phyloP scores from a whole-genome alignment of 169 alveolate species.

The Plasmodium coatneyi region DNA sequence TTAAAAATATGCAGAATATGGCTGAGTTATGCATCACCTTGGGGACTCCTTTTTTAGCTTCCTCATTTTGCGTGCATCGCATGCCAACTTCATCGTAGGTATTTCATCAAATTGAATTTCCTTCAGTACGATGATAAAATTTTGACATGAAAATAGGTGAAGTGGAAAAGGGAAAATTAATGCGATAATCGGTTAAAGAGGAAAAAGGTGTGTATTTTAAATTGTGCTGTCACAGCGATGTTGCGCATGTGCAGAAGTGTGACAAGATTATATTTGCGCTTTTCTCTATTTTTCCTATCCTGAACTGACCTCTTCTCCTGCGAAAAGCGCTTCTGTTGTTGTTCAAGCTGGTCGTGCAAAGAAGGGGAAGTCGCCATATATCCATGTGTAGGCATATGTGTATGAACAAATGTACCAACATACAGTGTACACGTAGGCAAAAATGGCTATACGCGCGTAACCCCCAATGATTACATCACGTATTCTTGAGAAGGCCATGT shows the following conservation, averaged over 20 bases:
- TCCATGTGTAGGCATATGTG: not conserved
- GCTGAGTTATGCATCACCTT: not conserved
- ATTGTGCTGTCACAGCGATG: not conserved
- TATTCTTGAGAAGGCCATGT: conserved; percentile 38
- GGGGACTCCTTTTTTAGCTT: not conserved
- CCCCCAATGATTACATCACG: conserved; percentile 1
- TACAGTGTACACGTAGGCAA: not conserved
- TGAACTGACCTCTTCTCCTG: conserved; percentile 12
- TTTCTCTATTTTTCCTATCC: not conserved
- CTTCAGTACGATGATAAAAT: not conserved
- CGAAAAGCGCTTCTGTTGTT: conserved; percentile 26
- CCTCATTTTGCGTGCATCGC: not conserved
- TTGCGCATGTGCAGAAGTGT: not conserved
- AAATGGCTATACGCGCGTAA: not conserved
- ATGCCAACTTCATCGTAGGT: not conserved
- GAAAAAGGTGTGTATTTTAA: not conserved
- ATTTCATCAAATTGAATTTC: conserved; percentile 35
- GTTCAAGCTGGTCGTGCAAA: conserved; percentile 22
- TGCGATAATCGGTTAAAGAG: not conserved
- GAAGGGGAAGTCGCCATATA: not conserved
- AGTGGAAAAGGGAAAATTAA: not conserved
- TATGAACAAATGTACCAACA: not conserved
- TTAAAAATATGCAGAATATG: not conserved
- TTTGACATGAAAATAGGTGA: not conserved
- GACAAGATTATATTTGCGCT: not conserved